Percentiles rank a stretch among this genome's conserved stretches.
These are phyloP conservation scores for Lepraria neglecta DNA, from an alignment of 495 filamentous ascomycete species.

Conservation along the genomic window DNA sequence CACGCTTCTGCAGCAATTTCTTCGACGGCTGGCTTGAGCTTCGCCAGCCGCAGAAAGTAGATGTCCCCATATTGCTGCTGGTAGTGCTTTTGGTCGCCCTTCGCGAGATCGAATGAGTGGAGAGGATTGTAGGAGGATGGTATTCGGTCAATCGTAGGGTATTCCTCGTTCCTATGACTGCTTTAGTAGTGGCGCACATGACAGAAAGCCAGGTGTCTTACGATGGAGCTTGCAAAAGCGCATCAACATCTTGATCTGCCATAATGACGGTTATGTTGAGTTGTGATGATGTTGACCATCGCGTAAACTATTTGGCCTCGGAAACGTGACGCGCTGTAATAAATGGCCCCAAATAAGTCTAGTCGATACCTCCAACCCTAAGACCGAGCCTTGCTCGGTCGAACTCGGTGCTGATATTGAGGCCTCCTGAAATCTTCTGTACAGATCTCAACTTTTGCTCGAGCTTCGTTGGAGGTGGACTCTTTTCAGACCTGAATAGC, in stretches of 20 bases:
- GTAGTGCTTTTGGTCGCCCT: conserved; percentile 66
- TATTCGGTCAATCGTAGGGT: conserved; percentile 40
- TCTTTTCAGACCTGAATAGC: neutral
- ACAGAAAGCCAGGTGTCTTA: conserved; percentile 1
- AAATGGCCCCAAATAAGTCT: neutral
- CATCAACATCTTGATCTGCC: conserved; percentile 9
- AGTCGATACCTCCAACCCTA: neutral
- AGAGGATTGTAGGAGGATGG: conserved; percentile 69
- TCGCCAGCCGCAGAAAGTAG: conserved; percentile 87
- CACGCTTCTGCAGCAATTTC: conserved; percentile 65
- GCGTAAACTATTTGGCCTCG: neutral
- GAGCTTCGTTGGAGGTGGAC: neutral
- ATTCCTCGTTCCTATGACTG: conserved; percentile 38
- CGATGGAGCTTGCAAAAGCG: conserved; percentile 19
- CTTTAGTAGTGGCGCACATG: neutral
- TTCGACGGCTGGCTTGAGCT: conserved; percentile 80
- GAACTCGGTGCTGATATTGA: neutral
- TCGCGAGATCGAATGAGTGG: conserved; percentile 62
- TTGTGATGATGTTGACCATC: neutral
- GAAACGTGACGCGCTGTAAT: conserved; percentile 9
- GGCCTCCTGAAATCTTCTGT: neutral
- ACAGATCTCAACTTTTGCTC: neutral
- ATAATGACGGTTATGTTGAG: neutral
- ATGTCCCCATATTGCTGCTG: conserved; percentile 94
- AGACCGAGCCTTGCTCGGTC: neutral